A percentile compares a stretch with the other conserved stretches of the same genome.
Evolutionary conservation across 345 rosid genomes (phyloP).

Genomic region (Linum tenue): DNA sequence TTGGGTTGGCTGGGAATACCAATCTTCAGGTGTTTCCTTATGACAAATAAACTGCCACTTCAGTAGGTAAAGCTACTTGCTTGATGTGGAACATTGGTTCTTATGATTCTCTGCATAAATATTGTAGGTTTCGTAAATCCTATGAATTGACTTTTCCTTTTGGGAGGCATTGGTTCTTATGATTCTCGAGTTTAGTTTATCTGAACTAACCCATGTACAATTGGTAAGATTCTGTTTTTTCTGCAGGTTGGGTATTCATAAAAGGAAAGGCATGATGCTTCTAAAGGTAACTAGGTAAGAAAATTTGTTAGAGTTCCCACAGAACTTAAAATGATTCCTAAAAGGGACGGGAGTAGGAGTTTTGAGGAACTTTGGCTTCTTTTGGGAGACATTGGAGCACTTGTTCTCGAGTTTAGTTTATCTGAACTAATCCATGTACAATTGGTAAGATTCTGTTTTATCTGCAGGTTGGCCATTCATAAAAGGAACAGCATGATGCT

Average conservation of each 20-base stretch:
- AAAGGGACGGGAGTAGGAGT: not conserved
- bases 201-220: not conserved
- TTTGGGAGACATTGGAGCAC: not conserved
- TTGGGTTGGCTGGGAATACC: not conserved
- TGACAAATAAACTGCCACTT: not conserved
- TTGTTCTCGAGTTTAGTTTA: constrained; percentile 1
- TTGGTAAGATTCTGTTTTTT: constrained; percentile 8
- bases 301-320: not conserved
- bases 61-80: constrained; percentile 3
- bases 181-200: not conserved
- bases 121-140: not conserved
- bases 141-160: not conserved
- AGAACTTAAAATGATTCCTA: constrained; percentile 3
- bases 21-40: not conserved
- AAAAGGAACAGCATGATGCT: not conserved
- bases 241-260: constrained; percentile 10
- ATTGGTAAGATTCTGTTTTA: constrained; percentile 8
- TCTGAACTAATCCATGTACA: not conserved
- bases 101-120: not conserved
- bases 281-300: not conserved
- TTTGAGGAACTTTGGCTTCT: not conserved
- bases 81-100: not conserved
- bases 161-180: constrained; percentile 1
- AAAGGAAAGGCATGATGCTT: not conserved
- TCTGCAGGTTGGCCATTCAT: constrained; percentile 9